Evolutionary conservation across 805 yeast species (phyloP).

Genomic region (Yarrowia alimentaria): DNA sequence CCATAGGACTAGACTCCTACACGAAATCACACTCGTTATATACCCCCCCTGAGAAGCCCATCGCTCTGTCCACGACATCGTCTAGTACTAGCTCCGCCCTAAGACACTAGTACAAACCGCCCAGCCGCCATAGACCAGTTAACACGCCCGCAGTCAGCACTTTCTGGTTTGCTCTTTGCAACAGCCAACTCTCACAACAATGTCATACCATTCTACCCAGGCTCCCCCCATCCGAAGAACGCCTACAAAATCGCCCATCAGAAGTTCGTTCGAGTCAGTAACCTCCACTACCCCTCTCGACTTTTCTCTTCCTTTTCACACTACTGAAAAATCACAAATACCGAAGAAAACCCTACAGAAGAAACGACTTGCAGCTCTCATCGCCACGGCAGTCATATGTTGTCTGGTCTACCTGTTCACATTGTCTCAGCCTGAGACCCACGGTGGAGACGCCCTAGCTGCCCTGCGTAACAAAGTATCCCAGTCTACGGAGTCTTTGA

Average conservation of each 20-base stretch:
- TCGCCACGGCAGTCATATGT: conserved; percentile 1
- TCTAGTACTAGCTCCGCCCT: no score
- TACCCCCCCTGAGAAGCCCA: no score
- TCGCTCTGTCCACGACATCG: no score
- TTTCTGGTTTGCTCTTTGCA: no score
- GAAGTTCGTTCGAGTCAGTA: conserved; percentile 7
- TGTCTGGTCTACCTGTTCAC: conserved; percentile 13
- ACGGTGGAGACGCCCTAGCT: neutral
- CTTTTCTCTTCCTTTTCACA: conserved; percentile 12
- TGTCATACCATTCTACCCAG: conserved; percentile 23
- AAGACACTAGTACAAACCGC: no score
- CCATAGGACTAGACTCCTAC: no score
- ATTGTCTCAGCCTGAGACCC: conserved; percentile 3
- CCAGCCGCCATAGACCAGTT: no score
- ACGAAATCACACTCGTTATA: no score
- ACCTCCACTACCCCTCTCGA: conserved; percentile 7
- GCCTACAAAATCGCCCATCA: conserved; percentile 22
- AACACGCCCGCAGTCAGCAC: neutral
- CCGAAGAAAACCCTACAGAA: neutral
- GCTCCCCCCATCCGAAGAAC: conserved; percentile 19
- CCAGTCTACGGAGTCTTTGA: conserved; percentile 10
- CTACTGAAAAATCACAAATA: neutral
- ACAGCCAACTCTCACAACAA: no score
- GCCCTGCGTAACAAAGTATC: conserved; percentile 10
- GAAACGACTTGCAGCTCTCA: neutral